Evolutionary conservation across 2,329 filamentous ascomycete genomes (phyloP).

Genomic region (Chaetomiaceae sp.): DNA sequence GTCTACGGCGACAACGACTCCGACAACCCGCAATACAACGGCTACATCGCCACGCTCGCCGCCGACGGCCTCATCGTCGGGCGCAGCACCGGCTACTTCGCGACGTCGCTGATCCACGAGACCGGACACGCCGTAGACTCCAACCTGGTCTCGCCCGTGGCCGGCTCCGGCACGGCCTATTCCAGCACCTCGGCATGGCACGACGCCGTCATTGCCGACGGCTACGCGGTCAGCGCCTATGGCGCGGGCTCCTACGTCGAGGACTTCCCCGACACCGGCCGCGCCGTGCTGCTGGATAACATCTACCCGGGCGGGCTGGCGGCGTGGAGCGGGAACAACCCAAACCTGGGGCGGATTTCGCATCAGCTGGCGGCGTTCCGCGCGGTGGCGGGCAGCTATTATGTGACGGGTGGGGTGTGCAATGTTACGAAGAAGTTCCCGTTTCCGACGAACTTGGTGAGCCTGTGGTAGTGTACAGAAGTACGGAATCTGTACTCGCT

Average conservation of each 20-base stretch:
- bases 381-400: conserved; percentile 5
- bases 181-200: conserved; percentile 4
- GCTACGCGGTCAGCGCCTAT: conserved; percentile 14
- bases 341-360: conserved; percentile 5
- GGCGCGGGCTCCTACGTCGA: conserved; percentile 11
- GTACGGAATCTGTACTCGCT: no score
- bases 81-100: conserved; percentile 4
- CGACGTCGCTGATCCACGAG: conserved; percentile 16
- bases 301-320: conserved; percentile 15
- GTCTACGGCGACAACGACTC: conserved; percentile 10
- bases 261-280: conserved; percentile 15
- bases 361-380: not conserved
- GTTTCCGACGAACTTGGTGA: conserved; percentile 6
- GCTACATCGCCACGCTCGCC: conserved; percentile 5
- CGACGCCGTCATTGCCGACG: conserved; percentile 7
- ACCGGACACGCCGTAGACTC: conserved; percentile 14
- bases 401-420: conserved; percentile 5
- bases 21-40: conserved; percentile 8
- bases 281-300: conserved; percentile 13
- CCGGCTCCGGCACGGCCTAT: conserved; percentile 5
- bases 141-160: conserved; percentile 5
- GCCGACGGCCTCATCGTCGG: conserved; percentile 15
- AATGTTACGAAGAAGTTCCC: conserved; percentile 11
- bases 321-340: conserved; percentile 1
- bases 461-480: not conserved